Evolutionary conservation across 2,329 filamentous ascomycete genomes (phyloP).

Genomic region (Erysiphe pulchra): DNA sequence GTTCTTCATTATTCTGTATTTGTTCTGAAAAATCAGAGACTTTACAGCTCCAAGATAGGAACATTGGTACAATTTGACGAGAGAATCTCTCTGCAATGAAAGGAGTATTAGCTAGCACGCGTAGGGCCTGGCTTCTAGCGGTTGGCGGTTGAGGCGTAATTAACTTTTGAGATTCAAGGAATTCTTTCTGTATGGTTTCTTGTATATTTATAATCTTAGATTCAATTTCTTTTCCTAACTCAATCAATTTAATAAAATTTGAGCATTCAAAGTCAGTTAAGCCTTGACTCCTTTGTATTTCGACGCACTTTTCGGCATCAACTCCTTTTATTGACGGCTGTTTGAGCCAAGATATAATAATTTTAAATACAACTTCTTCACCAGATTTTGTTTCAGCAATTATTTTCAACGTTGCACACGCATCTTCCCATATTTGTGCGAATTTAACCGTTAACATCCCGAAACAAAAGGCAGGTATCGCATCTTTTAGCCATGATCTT

Average conservation of each 20-base stretch:
- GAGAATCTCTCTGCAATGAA: slow-evolving; percentile 66
- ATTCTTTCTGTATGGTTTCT: slow-evolving; percentile 33
- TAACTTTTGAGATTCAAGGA: slow-evolving; percentile 35
- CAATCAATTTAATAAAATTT: slow-evolving; percentile 36
- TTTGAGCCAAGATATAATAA: slow-evolving; percentile 58
- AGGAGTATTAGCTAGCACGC: slow-evolving; percentile 49
- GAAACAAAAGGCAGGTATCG: slow-evolving; percentile 64
- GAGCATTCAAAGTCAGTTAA: slow-evolving; percentile 66
- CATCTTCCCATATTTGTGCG: slow-evolving; percentile 69
- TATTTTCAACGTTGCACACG: slow-evolving; percentile 46
- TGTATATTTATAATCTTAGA: slow-evolving; percentile 25
- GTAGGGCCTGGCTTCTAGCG: slow-evolving; percentile 53
- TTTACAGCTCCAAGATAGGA: slow-evolving; percentile 53
- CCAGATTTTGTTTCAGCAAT: slow-evolving; percentile 45
- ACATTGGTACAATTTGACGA: slow-evolving; percentile 58
- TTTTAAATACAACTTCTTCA: slow-evolving; percentile 43
- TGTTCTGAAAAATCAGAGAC: slow-evolving; percentile 14
- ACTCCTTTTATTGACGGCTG: slow-evolving; percentile 25
- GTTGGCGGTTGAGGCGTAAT: slow-evolving; percentile 24
- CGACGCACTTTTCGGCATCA: slow-evolving; percentile 13
- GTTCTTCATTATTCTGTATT: slow-evolving; percentile 8
- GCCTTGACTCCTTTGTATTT: slow-evolving; percentile 15
- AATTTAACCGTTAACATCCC: slow-evolving; percentile 71
- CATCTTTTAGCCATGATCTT: slow-evolving; percentile 35
- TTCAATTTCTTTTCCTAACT: slow-evolving; percentile 24